phyloP scores from a whole-genome alignment of 345 rosid species.

The Salix suchowensis region DNA sequence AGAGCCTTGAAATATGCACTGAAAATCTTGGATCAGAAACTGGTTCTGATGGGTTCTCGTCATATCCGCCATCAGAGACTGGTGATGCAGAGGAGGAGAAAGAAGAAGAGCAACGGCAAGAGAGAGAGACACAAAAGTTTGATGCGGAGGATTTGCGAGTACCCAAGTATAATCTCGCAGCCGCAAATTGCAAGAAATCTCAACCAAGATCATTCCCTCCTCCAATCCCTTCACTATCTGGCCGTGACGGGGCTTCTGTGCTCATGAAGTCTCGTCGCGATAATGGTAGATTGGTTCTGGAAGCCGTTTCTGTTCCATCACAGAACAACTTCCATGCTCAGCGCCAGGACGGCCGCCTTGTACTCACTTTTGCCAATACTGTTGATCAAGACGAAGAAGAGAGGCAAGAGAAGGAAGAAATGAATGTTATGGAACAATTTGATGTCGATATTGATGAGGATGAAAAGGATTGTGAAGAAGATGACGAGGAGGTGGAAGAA shows the following conservation, averaged over 20 bases:
- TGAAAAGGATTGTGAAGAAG: conserved; percentile 15
- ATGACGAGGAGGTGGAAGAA: conserved; percentile 22
- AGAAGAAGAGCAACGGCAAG: conserved; percentile 23
- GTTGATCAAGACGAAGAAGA: conserved; percentile 9
- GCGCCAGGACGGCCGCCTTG: conserved; percentile 86
- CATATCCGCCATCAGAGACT: conserved; percentile 52
- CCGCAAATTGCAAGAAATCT: conserved; percentile 21
- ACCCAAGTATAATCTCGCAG: conserved; percentile 12
- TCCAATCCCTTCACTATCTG: conserved; percentile 62
- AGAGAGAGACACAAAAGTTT: conserved; percentile 1
- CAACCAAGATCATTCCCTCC: conserved; percentile 63
- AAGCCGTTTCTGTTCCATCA: conserved; percentile 74
- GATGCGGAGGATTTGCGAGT: conserved; percentile 21
- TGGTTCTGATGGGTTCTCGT: conserved; percentile 79
- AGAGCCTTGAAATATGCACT: conserved; percentile 87
- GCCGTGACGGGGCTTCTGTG: conserved; percentile 44
- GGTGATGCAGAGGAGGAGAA: conserved; percentile 41
- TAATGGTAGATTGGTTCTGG: conserved; percentile 81
- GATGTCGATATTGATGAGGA: conserved; percentile 15
- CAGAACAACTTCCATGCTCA: conserved; percentile 64
- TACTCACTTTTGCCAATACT: conserved; percentile 51
- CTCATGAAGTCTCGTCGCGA: conserved; percentile 72
- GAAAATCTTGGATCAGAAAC: conserved; percentile 99
- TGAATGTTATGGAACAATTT: conserved; percentile 1
- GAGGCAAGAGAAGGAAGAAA: not conserved